Conservation (phyloP, 1,284 basidiomycete species). For the Marasmius sp. region DNA sequence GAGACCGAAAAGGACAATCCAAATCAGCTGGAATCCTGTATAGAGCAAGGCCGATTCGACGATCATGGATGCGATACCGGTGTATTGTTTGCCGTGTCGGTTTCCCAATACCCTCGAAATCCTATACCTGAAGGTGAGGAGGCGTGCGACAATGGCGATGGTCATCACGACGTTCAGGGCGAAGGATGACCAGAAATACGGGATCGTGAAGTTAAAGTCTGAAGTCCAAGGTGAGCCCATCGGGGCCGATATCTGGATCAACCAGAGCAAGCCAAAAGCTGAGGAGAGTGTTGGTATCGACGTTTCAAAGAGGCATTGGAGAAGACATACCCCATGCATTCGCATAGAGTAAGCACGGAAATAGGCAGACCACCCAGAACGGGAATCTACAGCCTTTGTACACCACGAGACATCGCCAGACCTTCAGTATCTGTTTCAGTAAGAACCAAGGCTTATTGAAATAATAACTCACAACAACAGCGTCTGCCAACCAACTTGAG, state of each 20-base stretch:
- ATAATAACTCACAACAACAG: constrained; percentile 5
- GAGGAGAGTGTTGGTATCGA: background rate
- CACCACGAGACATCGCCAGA: constrained; percentile 6
- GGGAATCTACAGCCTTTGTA: constrained; percentile 4
- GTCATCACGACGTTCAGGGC: constrained; percentile 7
- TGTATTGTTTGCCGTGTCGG: constrained; percentile 3
- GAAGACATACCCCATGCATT: background rate
- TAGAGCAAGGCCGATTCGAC: constrained; percentile 4
- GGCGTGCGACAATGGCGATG: background rate
- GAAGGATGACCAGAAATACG: constrained; percentile 5
- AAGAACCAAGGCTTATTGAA: background rate
- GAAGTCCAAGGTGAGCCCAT: background rate
- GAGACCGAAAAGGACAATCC: constrained; percentile 6
- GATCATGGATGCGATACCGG: constrained; percentile 4
- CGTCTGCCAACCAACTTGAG: constrained; percentile 10
- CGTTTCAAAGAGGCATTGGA: background rate
- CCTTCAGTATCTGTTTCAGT: background rate
- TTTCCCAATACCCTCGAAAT: constrained; percentile 3
- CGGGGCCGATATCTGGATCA: constrained; percentile 7
- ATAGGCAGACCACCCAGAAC: background rate
- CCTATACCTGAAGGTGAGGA: constrained; percentile 4
- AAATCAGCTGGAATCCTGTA: constrained; percentile 2
- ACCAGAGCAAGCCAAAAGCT: constrained; percentile 6
- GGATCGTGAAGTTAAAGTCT: constrained; percentile 1
- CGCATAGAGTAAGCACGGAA: background rate